These are phyloP conservation scores for Punica granatum DNA, from an alignment of 345 rosid species.

Conservation along the genomic window DNA sequence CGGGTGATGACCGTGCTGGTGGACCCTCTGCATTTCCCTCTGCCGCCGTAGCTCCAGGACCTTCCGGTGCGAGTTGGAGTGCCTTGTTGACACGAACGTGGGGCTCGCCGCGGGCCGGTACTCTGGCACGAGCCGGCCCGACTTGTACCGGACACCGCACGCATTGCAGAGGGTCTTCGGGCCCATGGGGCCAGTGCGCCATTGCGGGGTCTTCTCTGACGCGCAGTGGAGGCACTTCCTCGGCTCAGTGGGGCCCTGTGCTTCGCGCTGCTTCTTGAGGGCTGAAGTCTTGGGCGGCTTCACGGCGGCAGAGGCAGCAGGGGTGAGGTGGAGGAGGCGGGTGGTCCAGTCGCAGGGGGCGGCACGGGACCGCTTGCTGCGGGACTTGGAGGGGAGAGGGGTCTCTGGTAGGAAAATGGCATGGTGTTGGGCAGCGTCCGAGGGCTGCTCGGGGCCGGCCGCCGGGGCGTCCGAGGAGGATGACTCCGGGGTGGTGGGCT, in stretches of 20 bases:
- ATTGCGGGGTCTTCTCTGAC: conserved; percentile 66
- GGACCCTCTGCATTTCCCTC: conserved; percentile 35
- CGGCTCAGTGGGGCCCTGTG: neutral
- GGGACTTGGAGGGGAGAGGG: conserved; percentile 54
- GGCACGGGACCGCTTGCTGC: conserved; percentile 57
- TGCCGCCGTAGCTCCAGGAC: conserved; percentile 72
- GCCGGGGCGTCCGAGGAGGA: conserved; percentile 26
- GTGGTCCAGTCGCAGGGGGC: conserved; percentile 72
- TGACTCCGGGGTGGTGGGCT: conserved; percentile 39
- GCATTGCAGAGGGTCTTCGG: conserved; percentile 72
- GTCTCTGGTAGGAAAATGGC: conserved; percentile 39
- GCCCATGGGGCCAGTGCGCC: conserved; percentile 80
- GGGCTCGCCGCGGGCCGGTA: conserved; percentile 82
- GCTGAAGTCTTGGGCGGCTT: conserved; percentile 8
- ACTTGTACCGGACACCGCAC: conserved; percentile 72
- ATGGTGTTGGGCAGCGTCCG: conserved; percentile 7
- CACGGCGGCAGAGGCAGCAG: neutral
- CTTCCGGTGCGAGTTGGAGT: conserved; percentile 75
- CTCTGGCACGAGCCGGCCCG: conserved; percentile 68
- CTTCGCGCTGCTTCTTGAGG: conserved; percentile 18
- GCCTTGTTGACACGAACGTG: conserved; percentile 48
- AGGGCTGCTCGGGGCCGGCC: conserved; percentile 18
- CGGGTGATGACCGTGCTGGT: too few relatives aligned
- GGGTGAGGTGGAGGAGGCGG: conserved; percentile 42
- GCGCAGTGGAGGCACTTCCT: conserved; percentile 63